Evolutionary conservation across 805 yeast genomes (phyloP), one percentile per base, ranked within the genome.

Genomic region (Kodamaea laetipori): DNA sequence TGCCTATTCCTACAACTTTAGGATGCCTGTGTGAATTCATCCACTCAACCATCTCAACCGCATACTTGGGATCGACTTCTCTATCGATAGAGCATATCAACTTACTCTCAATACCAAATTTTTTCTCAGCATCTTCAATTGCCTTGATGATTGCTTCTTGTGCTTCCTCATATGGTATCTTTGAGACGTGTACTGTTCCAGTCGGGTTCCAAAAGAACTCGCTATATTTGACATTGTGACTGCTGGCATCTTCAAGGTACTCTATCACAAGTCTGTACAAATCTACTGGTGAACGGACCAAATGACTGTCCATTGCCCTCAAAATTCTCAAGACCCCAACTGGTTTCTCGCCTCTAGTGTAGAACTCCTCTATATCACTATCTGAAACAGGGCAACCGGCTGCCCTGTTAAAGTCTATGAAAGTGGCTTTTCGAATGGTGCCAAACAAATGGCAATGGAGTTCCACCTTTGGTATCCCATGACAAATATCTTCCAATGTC

Each of bases 181-280:
- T 48, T 6, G 64, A 60, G 12, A 46, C 56, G 32, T 49, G 37
- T 4, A 57, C 58, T 1, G 64, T 57, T 7, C 66, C 66, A 1
- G 66, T 60, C 8, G 66, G 64, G 48, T 61, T 61, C 66, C 66
- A 61, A 26, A 57, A 61, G 34, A 61, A 51, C 47, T 61, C 66
- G 24, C 55, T 45, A 43, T 61, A 58, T 6, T 41, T 13, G n/a
- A 61, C 55, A 39, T 60, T 58, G 42, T 60, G 63, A 2, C 24
- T 9, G 7, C 39, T 38, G 1, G 60, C 61, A 24, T 47, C 49
- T 28, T 50, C 53, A 7, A 60, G 47, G 34, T 61, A 57, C 43
- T 61, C 64, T 23, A 36, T 31, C 4, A 61, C 54, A 32, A 61
- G 43, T 16, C 62, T 48, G 39, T 60, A 58, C 9, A 61, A 49